Base-by-base conservation (phyloP, 495 filamentous ascomycete genomes). In the Aspergillus funiculosus region DNA sequence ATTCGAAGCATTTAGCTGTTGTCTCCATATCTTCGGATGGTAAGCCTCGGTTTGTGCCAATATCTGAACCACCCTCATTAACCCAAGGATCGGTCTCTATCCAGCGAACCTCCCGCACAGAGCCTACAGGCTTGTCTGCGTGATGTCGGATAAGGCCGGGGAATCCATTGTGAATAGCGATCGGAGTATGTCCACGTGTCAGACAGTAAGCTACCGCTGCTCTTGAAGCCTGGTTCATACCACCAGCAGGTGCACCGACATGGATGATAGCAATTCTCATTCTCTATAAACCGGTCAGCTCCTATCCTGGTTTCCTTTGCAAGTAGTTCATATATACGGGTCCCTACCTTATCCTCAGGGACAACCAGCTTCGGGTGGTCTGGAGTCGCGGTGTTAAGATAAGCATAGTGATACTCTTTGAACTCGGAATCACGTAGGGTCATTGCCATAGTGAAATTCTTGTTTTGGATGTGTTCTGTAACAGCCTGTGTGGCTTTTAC, bases 121-220 rank as follows among this genome's bases (percentile, higher is more conserved):
- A 80, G 14, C 90, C 84, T 0, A 87, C 48, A 0, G 89, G 89
- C 48, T 78, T 69, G 60, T 96, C 90, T 20, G 65, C 77, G 62
- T 96, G 88, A 64, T 99, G 94, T 17, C 94, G 81, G 31, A 85
- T 84, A 26, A 99, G 83, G 19, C 94, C 94, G 19, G 94, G 86
- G 71, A 99, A 99, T 36, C 94, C 94, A 56, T 99, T 99, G 69
- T 96, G 86, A 40, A 99, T 86, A 6, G 90, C 89, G 51, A 95
- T 57, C 1, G 94, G 85, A 25, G 85, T 87, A 60, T 99, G 94
- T 5, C 94, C 94, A 44, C 91, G 82, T n/a, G 85, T 84, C 24
- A 94, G 65, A 60, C 91, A 97, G 71, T 95, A 99, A n/a, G 88
- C 87, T 8, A 95, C 89, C 8, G 87, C 92, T 13, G 89, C 92